Evolutionary conservation across 805 yeast species (phyloP).

Genomic region (Candida alai): DNA sequence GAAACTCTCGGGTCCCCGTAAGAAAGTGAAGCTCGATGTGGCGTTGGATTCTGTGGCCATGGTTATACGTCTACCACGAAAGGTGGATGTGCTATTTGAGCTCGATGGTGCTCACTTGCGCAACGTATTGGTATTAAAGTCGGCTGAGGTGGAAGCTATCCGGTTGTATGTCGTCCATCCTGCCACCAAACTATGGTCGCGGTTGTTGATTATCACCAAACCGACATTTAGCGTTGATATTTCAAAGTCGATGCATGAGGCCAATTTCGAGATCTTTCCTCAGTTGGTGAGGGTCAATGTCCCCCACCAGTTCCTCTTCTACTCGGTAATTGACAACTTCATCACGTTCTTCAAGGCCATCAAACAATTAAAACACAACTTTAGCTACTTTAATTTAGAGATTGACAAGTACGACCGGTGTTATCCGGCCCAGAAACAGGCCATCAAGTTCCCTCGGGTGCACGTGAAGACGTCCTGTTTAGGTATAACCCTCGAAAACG

Average conservation of each 20-base stretch:
- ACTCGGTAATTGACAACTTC: conserved; percentile 75
- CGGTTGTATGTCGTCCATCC: conserved; percentile 52
- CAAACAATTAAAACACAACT: conserved; percentile 53
- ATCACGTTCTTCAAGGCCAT: conserved; percentile 64
- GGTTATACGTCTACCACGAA: conserved; percentile 42
- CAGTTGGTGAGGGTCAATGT: conserved; percentile 47
- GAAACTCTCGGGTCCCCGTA: conserved; percentile 15
- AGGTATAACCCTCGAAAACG: conserved; percentile 73
- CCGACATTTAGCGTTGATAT: conserved; percentile 13
- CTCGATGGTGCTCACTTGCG: conserved; percentile 28
- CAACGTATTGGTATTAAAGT: conserved; percentile 24
- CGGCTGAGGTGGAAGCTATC: conserved; percentile 28
- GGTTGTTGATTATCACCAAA: conserved; percentile 30
- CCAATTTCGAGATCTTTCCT: conserved; percentile 22
- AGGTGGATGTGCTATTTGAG: conserved; percentile 46
- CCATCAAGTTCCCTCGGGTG: conserved; percentile 51
- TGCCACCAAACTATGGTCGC: conserved; percentile 39
- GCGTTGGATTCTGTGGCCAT: conserved; percentile 31
- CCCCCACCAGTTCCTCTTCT: conserved; percentile 73
- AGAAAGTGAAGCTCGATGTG: conserved; percentile 28
- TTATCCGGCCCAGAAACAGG: conserved; percentile 34
- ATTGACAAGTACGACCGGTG: conserved; percentile 28
- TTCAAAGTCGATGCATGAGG: conserved; percentile 11
- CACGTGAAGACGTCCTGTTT: conserved; percentile 53
- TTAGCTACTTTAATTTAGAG: conserved; percentile 28